Evolutionary conservation across 1,139 yeast genomes (phyloP).

Genomic region (Magnusiomyces fungicola): DNA sequence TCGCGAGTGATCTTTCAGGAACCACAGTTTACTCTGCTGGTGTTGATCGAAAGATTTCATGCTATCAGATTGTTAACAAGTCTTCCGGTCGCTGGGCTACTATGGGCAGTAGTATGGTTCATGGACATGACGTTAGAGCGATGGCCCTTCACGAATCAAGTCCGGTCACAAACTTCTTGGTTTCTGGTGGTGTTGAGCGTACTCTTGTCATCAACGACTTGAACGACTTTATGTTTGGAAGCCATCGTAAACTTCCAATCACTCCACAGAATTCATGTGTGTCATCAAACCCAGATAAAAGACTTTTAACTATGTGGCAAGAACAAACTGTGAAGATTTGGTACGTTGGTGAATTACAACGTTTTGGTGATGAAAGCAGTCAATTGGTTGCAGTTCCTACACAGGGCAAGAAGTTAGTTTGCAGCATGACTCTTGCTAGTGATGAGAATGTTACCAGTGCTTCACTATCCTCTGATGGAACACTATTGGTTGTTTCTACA

Average conservation of each 20-base stretch:
- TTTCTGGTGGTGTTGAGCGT: slow-evolving; percentile 89
- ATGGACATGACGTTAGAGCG: slow-evolving; percentile 84
- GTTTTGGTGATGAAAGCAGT: slow-evolving; percentile 26
- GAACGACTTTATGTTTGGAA: slow-evolving; percentile 62
- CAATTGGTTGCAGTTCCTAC: slow-evolving; percentile 14
- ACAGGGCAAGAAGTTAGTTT: slow-evolving; percentile 43
- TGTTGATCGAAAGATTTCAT: slow-evolving; percentile 84
- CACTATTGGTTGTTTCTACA: slow-evolving; percentile 64
- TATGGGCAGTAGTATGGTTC: slow-evolving; percentile 68
- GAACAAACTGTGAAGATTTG: slow-evolving; percentile 79
- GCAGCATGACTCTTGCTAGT: slow-evolving; percentile 60
- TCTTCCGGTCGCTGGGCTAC: slow-evolving; percentile 68
- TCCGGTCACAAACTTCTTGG: slow-evolving; percentile 60
- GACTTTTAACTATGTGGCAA: slow-evolving; percentile 67
- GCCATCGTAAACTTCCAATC: slow-evolving; percentile 61
- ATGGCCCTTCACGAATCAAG: slow-evolving; percentile 54
- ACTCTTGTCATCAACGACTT: slow-evolving; percentile 66
- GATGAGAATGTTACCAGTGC: slow-evolving; percentile 77
- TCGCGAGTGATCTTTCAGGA: slow-evolving; percentile 56
- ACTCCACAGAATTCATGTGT: slow-evolving; percentile 54
- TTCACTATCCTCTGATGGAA: slow-evolving; percentile 59
- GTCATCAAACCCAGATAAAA: slow-evolving; percentile 41
- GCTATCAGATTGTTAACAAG: slow-evolving; percentile 40
- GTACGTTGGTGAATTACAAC: slow-evolving; percentile 41
- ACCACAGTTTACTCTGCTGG: slow-evolving; percentile 80